Base-by-base conservation (phyloP, 768 basidiomycete species). In the Podaxis mareebaensis region DNA sequence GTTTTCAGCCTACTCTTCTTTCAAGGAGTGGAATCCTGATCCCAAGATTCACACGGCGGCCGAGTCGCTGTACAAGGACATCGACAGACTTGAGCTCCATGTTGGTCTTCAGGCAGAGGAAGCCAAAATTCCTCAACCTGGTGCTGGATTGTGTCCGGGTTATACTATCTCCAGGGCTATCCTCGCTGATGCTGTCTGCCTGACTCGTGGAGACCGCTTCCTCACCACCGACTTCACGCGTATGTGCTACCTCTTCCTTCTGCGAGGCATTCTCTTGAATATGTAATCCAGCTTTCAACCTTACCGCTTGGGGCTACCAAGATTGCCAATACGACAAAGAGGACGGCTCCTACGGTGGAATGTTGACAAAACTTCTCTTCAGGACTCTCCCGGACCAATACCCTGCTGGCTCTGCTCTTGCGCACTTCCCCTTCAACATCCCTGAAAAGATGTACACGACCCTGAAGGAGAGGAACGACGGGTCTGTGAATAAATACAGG, bases 151-250 rank as follows among this genome's bases (percentile, higher is more conserved):
- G 4, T 93, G 91, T 71, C 91, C 91, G 4, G 90, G 91, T 28
- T 93, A 87, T 76, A 93, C 93, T 4, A 89, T 92, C 66, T 91
- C 91, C 6, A 81, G 93, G 49, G 90, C 91, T n/a, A 94, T 95
- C 66, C 78, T 95, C 13, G 81, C 87, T 11, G 91, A 93, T 70
- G 92, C 91, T 1, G 87, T 93, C 39, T 85, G 81, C 65, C 78
- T 94, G 62, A 85, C 83, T 33, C 85, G 92, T 36, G 92, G 93
- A 6, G 93, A 95, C 71, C 84, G 90, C 4, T 93, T 90, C 77
- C 74, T 91, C 66, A 93, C 92, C 0, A 80, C 81, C 8, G 91
- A 93, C 48, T 87, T 86, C 68, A 93, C 90, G 7, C 90, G 91
- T 90, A 67, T 22, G 89, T 77, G 22, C 15, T 13, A 26, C 33